Base-by-base conservation (phyloP, 768 basidiomycete genomes). In the Termitomyces sp. region DNA sequence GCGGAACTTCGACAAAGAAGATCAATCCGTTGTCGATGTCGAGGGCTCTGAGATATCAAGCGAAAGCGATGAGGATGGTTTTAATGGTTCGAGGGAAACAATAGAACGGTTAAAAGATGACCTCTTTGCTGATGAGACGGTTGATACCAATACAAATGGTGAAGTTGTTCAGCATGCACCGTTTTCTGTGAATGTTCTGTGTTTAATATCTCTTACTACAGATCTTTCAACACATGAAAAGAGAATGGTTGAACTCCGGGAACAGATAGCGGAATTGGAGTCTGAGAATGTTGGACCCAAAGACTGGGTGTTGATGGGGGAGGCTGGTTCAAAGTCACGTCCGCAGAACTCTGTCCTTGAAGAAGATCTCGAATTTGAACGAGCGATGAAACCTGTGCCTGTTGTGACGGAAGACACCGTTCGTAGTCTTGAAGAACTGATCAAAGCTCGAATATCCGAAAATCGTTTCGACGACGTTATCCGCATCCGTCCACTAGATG, bases 291-390 rank as follows among this genome's bases (percentile, higher is more conserved):
- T 96, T 54, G 87, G 85, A 2, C 80, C 84, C 53, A 98, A 98
- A 73, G 87, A 93, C 61, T 99, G 97, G 97, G 87, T 87, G 6
- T 79, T 97, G 32, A 83, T 91, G 78, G 95, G 97, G 50, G 96
- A 98, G 73, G 92, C 93, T 35, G 84, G 83, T 23, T 84, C 93
- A 6, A 83, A 87, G 43, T 73, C 87, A 46, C 82, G 97, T 54
- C 96, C 97, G 4, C 86, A 93, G 69, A 95, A 99, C 71, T 90
- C 91, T 9, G 78, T 98, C 20, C 80, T 99, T 13, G 92, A 93
- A 70, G 91, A 98, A 69, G 93, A 97, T 71, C 81, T 99, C 33
- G 96, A 98, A 58, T 98, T 95, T 63, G 97, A 98, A 61, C 88
- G 93, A 32, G 84, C 88, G 26, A 84, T 87, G 76, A 96, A 94